Base-by-base conservation (phyloP, 805 yeast species). In the Kazachstania africana region DNA sequence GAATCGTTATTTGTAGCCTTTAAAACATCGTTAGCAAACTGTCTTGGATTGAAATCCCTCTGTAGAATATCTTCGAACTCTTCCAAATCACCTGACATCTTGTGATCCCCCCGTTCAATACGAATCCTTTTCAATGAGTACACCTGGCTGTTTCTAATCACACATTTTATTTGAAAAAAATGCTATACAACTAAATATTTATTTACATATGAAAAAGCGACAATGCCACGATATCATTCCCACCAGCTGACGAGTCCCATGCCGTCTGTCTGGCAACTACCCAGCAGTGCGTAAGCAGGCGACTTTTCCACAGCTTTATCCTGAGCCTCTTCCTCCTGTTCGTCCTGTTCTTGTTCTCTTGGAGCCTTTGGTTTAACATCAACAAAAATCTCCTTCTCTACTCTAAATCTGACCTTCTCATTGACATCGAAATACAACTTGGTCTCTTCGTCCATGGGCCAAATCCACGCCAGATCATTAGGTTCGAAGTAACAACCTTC, bases 211-310 rank as follows among this genome's bases (percentile, higher is more conserved):
- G 13, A 12, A 12, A 23, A 12, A 15, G 13, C 25, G n/a, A 23
- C 8, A 15, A 16, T 26, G 16, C 10, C 9, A 2, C 16, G 6
- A 5, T 25, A 29, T 15, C 27, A 76, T 48, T 81, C 93, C 98
- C 98, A 88, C 98, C 98, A 91, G 34, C 87, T 72, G 25, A 83
- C 76, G 44, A 93, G 74, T 4, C 98, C 98, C 93, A 85, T 83
- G 27, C 98, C 98, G 48, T 85, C 95, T 3, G 84, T 75, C 53
- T 85, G 95, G 54, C 96, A 85, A 40, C 94, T 80, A 12, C 88
- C 97, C 18, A 82, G 57, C 17, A 88, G 59, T 8, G 84, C 82
- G 59, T 84, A 87, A 12, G 95, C 84, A 8, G 95, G 91, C 33
- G 66, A 66, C 38, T 64, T 70, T 21, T 49, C 55, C 2, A 42